These are phyloP conservation scores for Exophiala aquamarina DNA, from an alignment of 2,329 filamentous ascomycete species.

Conservation along the genomic window DNA sequence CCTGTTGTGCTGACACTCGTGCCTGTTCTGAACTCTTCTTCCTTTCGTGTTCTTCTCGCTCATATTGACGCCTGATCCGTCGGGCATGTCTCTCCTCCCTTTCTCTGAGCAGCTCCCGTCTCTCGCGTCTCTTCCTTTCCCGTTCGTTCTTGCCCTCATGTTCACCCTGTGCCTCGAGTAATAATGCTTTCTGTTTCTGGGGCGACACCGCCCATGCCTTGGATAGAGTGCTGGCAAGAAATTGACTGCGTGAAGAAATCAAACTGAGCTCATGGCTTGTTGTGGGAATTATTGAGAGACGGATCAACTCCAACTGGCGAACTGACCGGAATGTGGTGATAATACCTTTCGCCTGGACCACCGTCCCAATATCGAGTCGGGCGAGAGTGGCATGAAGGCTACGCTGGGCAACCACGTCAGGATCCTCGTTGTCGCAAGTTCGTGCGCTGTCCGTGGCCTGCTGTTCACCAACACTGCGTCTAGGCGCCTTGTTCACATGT, in stretches of 20 bases:
- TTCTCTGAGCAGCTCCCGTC: constrained; percentile 33
- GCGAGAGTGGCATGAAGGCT: constrained; percentile 31
- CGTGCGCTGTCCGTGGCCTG: background rate
- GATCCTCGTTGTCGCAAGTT: constrained; percentile 6
- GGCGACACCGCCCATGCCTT: constrained; percentile 54
- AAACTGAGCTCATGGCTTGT: constrained; percentile 57
- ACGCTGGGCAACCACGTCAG: constrained; percentile 2
- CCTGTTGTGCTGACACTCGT: constrained; percentile 28
- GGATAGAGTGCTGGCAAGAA: constrained; percentile 50
- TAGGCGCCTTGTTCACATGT: no score
- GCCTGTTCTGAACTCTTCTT: constrained; percentile 34
- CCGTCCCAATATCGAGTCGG: constrained; percentile 50
- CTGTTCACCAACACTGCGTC: no score
- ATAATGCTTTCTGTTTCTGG: constrained; percentile 44
- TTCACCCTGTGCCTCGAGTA: constrained; percentile 41
- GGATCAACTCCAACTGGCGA: constrained; percentile 57
- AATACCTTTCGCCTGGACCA: constrained; percentile 59
- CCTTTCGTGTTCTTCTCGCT: constrained; percentile 43
- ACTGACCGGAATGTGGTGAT: constrained; percentile 51
- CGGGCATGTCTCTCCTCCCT: constrained; percentile 39
- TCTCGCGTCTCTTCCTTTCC: constrained; percentile 32
- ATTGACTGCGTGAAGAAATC: constrained; percentile 52
- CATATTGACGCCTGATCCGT: constrained; percentile 31
- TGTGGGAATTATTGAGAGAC: constrained; percentile 48
- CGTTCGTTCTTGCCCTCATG: constrained; percentile 38